Evolutionary conservation across 1,139 yeast genomes (phyloP).

Genomic region (Magnusiomyces fungicola): DNA sequence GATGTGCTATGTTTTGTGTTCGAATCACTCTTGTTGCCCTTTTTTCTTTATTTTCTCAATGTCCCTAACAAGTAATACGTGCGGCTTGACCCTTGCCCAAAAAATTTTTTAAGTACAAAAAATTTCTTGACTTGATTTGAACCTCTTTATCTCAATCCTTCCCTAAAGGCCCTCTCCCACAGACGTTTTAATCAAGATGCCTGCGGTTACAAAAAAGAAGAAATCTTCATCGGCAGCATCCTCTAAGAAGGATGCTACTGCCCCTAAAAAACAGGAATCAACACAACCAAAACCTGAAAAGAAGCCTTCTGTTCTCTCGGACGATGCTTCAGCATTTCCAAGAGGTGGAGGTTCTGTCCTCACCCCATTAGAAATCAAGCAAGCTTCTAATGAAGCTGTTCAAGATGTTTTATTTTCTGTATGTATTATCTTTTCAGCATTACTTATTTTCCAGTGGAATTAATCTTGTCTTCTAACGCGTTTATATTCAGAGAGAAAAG

Average conservation of each 20-base stretch:
- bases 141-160: too few species aligned
- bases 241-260: background rate
- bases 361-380: slow-evolving; percentile 85
- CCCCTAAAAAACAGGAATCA: background rate
- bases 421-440: slow-evolving; percentile 17
- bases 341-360: slow-evolving; percentile 86
- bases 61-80: too few species aligned
- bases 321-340: slow-evolving; percentile 62
- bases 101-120: too few species aligned
- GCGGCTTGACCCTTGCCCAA: too few species aligned
- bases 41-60: too few species aligned
- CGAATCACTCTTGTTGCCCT: too few species aligned
- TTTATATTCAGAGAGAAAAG: background rate
- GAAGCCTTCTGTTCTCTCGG: slow-evolving; percentile 18
- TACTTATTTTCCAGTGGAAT: background rate
- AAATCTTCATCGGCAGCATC: background rate
- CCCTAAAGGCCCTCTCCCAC: too few species aligned
- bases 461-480: background rate
- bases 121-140: too few species aligned
- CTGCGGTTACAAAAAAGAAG: too few species aligned
- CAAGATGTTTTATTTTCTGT: slow-evolving; percentile 72
- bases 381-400: slow-evolving; percentile 87
- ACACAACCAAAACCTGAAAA: slow-evolving; percentile 1
- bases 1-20: too few species aligned
- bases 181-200: too few species aligned